A percentile compares a stretch with the other conserved stretches of the same genome.
Conservation (phyloP, 1,284 basidiomycete species). For the Tilletia caries region DNA sequence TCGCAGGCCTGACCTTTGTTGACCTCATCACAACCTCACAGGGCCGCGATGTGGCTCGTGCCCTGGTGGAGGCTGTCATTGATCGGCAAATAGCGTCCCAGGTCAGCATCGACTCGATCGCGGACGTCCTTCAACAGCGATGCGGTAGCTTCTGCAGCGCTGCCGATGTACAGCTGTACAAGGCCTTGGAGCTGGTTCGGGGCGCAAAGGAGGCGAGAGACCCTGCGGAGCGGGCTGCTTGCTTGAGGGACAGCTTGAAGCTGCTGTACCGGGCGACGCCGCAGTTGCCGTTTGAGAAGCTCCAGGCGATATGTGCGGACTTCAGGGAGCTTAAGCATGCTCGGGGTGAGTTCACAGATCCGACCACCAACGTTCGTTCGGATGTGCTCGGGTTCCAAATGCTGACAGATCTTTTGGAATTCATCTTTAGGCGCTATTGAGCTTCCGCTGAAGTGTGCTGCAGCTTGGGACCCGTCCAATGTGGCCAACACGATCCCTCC, state of each 20-base stretch:
- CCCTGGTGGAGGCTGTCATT: constrained; percentile 90
- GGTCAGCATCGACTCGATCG: constrained; percentile 91
- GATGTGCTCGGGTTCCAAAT: not conserved
- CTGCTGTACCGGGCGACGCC: constrained; percentile 82
- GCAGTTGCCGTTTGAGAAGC: constrained; percentile 76
- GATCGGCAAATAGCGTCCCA: constrained; percentile 96
- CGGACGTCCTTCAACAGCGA: constrained; percentile 84
- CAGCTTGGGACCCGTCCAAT: constrained; percentile 73
- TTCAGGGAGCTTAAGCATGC: constrained; percentile 79
- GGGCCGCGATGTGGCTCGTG: constrained; percentile 75
- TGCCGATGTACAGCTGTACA: constrained; percentile 96
- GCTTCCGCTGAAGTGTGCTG: constrained; percentile 79
- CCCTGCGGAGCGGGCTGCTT: constrained; percentile 57
- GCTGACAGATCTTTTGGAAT: not conserved
- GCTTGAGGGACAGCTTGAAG: constrained; percentile 50
- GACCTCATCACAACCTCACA: constrained; percentile 68
- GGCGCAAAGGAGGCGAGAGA: constrained; percentile 83
- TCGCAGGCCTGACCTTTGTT: constrained; percentile 35
- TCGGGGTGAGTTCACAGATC: constrained; percentile 63
- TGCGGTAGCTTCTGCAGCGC: constrained; percentile 97
- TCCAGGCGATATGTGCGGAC: constrained; percentile 78
- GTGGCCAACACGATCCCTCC: constrained; percentile 21
- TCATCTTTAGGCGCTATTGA: constrained; percentile 65
- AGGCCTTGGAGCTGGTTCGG: constrained; percentile 91
- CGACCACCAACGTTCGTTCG: not conserved